Evolutionary conservation across 2,329 filamentous ascomycete genomes (phyloP).

Genomic region (Penicillium corylophilum): DNA sequence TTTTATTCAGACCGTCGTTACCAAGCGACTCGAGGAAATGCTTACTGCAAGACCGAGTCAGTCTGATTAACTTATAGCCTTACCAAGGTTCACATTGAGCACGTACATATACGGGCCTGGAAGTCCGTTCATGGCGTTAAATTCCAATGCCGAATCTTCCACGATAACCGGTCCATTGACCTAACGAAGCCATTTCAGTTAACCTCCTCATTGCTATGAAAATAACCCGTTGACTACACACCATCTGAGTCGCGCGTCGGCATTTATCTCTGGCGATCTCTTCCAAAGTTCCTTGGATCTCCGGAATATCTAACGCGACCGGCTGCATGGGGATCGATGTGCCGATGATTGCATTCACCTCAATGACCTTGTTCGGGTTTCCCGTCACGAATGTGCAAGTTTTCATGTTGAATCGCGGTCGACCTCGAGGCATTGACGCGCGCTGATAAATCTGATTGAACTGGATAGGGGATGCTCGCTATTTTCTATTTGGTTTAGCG

Average conservation of each 20-base stretch:
- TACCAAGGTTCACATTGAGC: neutral
- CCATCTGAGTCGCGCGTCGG: slow-evolving; percentile 62
- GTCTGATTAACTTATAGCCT: slow-evolving; percentile 31
- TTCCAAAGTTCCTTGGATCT: slow-evolving; percentile 82
- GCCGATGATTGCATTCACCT: slow-evolving; percentile 78
- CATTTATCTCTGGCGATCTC: slow-evolving; percentile 83
- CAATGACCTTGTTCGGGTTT: slow-evolving; percentile 81
- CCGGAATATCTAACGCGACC: slow-evolving; percentile 70
- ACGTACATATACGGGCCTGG: slow-evolving; percentile 82
- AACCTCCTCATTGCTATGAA: neutral
- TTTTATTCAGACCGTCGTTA: slow-evolving; percentile 74
- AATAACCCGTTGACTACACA: neutral
- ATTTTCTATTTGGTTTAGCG: neutral
- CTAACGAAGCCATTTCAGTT: slow-evolving; percentile 41
- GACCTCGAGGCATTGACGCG: no score
- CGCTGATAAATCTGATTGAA: neutral
- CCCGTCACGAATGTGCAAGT: slow-evolving; percentile 70
- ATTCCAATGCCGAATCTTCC: slow-evolving; percentile 86
- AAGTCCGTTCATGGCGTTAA: slow-evolving; percentile 75
- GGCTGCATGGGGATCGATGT: slow-evolving; percentile 65
- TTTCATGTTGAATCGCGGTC: slow-evolving; percentile 9
- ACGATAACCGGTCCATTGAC: slow-evolving; percentile 78
- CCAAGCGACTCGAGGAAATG: slow-evolving; percentile 81
- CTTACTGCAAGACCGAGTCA: slow-evolving; percentile 57
- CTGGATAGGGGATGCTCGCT: neutral